These are phyloP conservation scores for Saururus chinensis DNA, from an alignment of 164 flowering plant genomes.

Conservation along the genomic window DNA sequence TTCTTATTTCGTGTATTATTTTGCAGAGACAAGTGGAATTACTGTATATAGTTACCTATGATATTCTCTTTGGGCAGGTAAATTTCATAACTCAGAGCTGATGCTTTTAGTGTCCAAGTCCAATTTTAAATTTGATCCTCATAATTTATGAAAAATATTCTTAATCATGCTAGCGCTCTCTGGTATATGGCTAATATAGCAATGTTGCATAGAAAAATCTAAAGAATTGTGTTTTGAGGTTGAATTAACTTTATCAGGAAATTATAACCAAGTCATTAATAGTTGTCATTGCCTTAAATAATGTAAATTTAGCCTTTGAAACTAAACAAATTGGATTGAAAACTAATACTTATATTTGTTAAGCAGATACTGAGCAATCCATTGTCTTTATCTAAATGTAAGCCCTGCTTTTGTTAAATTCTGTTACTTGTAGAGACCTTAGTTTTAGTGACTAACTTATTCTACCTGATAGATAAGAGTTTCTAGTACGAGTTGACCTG, in stretches of 20 bases:
- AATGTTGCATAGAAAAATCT: too few relatives aligned
- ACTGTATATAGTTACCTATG: slow-evolving; percentile 56
- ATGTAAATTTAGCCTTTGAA: too few relatives aligned
- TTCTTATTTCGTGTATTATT: not conserved
- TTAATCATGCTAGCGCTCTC: too few relatives aligned
- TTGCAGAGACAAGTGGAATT: slow-evolving; percentile 74
- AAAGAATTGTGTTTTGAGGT: too few relatives aligned
- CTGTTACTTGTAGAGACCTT: not conserved
- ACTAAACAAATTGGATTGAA: too few relatives aligned
- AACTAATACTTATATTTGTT: not conserved
- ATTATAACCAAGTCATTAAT: too few relatives aligned
- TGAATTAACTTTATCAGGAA: too few relatives aligned
- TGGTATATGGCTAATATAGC: too few relatives aligned
- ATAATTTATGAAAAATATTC: too few relatives aligned
- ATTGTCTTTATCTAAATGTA: too few relatives aligned
- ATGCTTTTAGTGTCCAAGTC: not conserved
- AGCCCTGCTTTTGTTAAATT: not conserved
- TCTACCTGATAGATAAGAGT: not conserved
- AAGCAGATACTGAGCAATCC: not conserved
- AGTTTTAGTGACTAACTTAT: not conserved
- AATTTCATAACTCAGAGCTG: not conserved
- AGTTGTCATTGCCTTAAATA: too few relatives aligned
- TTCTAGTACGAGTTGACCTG: not conserved
- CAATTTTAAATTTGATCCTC: too few relatives aligned
- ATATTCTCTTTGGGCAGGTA: slow-evolving; percentile 84